Evolutionary conservation across 345 rosid species (phyloP), one percentile per base, ranked within the genome.

Genomic region (Firmiana major): DNA sequence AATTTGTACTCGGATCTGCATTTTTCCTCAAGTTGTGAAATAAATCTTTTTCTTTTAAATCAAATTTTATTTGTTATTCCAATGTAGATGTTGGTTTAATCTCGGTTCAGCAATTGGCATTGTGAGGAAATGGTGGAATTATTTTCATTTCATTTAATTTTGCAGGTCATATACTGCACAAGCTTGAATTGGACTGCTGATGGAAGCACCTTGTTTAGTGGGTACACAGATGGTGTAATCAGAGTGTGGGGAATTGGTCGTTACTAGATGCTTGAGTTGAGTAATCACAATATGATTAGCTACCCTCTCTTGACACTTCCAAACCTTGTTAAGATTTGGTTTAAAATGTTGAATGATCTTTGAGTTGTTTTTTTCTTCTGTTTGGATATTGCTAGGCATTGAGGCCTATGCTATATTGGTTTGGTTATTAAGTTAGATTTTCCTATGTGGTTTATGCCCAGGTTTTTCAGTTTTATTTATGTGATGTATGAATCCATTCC

Each of bases 211-310:
- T 76, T 95, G 85, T 95, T 91, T 87, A 92, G 98, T 70, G 99
- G 99, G 12, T 95, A 93, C 45, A 95, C 97, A 0, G 99, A 95
- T 78, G 98, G 99, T 48, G 98, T 95, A 11, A 85, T 95, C 84
- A 86, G 99, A 87, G 98, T 95, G 62, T 95, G 99, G 99, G 99
- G 98, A 17, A 79, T 95, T 34, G 95, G 97, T 19, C 98, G 97
- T 80, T 90, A 83, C 83, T 87, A 89, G 74, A 63, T 19, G 67
- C 24, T 8, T 66, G 54, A 17, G 10, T 66, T 49, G 59, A 49
- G 59, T 48, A 49, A 53, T 80, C 42, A 57, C 21, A 1, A 34
- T 26, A 64, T 38, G 38, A 49, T 59, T 55, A 75, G 70, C 55
- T 48, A 69, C 57, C 42, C 34, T 45, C 43, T 58, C 15, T 48